Evolutionary conservation across 1,284 basidiomycete species (phyloP), one percentile per base, ranked within the genome.

Genomic region (Ustilago xerochloae): DNA sequence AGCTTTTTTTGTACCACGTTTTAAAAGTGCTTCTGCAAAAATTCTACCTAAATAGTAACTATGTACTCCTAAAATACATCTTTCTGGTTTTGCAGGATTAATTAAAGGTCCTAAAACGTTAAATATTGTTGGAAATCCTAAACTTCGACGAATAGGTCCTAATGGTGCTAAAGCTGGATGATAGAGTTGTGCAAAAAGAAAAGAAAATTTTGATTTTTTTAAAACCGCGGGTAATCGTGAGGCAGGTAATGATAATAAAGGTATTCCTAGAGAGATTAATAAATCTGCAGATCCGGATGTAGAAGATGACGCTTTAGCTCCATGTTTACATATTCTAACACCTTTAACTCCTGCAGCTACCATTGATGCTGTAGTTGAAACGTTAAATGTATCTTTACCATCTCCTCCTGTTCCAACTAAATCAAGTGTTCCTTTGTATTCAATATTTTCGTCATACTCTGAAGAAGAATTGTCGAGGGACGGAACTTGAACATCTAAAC

Each of bases 61-160:
- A 13, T 94, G 92, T 22, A 99, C 92, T 54, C 96, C 96, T 29
- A 98, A 88, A 13, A 99, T 76, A 53, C 81, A 97, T 92, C 22
- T 93, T 90, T 26, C 87, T 0, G 96, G 96, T 18, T 87, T 86
- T 0, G 93, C 92, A 0, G 96, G 97, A 85, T 97, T 98, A 86
- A 97, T 92, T 41, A 98, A 88, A 0, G 96, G 96, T 0, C 97
- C 96, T 39, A 98, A 88, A 63, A 97, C 87, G 86, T 99, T 99
- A 89, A 98, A 98, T 87, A 99, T 91, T 3, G 96, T 98, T 26
- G 95, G 92, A 87, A 97, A 97, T 62, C 94, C 94, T 54, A 99
- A 90, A 0, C 90, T 86, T 78, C 92, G 91, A 55, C 96, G 91
- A 80, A 92, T 90, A 0, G 95, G 94, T 0, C 92, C 93, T 75